Evolutionary conservation across 176 grass and related monocot genomes (phyloP), one percentile per base, ranked within the genome.

Genomic region (Saccharum spontaneum): DNA sequence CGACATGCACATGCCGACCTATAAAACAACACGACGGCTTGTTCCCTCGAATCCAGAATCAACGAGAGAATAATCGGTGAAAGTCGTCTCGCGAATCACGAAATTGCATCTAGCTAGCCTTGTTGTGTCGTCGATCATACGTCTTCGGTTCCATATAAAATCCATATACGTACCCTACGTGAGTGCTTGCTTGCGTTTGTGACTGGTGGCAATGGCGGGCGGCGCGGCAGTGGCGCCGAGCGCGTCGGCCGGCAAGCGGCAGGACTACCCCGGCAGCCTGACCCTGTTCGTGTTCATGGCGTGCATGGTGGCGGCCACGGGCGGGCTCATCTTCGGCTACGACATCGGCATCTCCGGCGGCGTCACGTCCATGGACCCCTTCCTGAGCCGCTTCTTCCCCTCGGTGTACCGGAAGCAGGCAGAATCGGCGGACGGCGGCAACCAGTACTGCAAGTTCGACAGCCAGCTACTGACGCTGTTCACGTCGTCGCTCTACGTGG

Each of bases 401-500:
- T 90, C 80, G 4, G 94, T 97, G 61, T 89, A 85, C 28, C 34
- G n/a, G 30, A 85, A 92, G 89, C 77, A 93, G 87, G 30, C 34
- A 3, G 41, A 4, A 4, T 44, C 78, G n/a, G 36, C 46, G 22
- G 45, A 17, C 15, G 22, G 36, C 49, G 77, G 40, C 55, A 94
- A 89, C 65, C 92, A 87, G 77, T 95, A 95, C 82, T 95, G 93
- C 87, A 92, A 86, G 86, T 92, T 92, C 62, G 79, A 92, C 78
- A 95, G 88, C 71, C 85, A 90, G 76, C 78, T 92, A 22, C 79
- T 92, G 69, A 90, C 88, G 8, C 54, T 76, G 12, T 90, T 92
- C 82, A 88, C 88, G 1, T 95, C 90, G 2, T 95, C 93, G 0
- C 71, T 92, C 20, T 97, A 87, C 83, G 41, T 97, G 2, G 80